phyloP scores from a whole-genome alignment of 768 basidiomycete genomes.

The Termitomyces sp. region DNA sequence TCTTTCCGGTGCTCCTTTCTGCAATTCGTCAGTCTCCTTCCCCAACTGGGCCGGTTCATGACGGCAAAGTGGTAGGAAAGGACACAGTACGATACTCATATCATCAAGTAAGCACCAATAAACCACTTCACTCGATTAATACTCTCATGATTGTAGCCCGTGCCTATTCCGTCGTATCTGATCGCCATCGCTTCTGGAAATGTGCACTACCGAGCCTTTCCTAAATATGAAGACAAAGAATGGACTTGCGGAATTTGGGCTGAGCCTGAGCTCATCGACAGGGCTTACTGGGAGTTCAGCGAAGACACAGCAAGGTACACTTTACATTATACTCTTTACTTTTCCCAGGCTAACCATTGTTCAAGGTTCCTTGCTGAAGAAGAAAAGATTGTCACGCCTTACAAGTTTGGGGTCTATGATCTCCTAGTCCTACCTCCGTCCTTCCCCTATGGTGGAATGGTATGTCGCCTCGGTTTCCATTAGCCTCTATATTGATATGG shows the following conservation, averaged over 20 bases:
- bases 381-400: slow-evolving; percentile 69
- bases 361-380: slow-evolving; percentile 69
- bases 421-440: slow-evolving; percentile 83
- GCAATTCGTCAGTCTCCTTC: slow-evolving; percentile 78
- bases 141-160: slow-evolving; percentile 40
- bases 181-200: slow-evolving; percentile 88
- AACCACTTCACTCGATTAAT: neutral
- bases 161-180: slow-evolving; percentile 88
- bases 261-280: slow-evolving; percentile 77
- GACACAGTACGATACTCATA: slow-evolving; percentile 73
- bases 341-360: neutral
- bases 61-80: slow-evolving; percentile 66
- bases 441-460: slow-evolving; percentile 93
- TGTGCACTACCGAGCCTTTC: slow-evolving; percentile 65
- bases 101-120: slow-evolving; percentile 54
- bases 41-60: slow-evolving; percentile 61
- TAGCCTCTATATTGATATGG: slow-evolving; percentile 3
- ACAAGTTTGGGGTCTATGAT: slow-evolving; percentile 86
- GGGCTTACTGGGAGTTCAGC: slow-evolving; percentile 81
- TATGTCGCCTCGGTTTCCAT: neutral
- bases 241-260: slow-evolving; percentile 91
- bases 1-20: slow-evolving; percentile 84
- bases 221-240: slow-evolving; percentile 48
- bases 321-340: neutral
- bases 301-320: slow-evolving; percentile 75